Evolutionary conservation across 1,284 basidiomycete genomes (phyloP).

Genomic region (Rhodotorula sp.): DNA sequence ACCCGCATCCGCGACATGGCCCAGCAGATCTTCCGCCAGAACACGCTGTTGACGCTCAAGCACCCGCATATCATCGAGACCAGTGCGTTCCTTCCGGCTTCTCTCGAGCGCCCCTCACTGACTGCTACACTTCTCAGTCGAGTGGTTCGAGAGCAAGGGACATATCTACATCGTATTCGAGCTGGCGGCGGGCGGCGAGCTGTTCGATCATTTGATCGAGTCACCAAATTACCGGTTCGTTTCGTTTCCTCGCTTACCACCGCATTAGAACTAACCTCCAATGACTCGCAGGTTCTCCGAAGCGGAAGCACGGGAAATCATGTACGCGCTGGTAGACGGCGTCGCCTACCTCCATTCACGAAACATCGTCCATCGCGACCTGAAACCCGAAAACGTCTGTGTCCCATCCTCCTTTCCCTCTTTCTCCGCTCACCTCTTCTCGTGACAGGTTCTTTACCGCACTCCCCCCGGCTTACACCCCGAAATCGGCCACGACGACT

Average conservation of each 20-base stretch:
- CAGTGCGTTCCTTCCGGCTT: no score
- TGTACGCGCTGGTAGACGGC: slow-evolving; percentile 30
- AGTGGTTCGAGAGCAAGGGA: slow-evolving; percentile 47
- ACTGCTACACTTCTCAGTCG: slow-evolving; percentile 33
- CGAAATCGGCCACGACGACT: slow-evolving; percentile 35
- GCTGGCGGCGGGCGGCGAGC: slow-evolving; percentile 49
- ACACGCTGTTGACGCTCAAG: slow-evolving; percentile 26
- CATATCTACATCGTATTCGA: slow-evolving; percentile 51
- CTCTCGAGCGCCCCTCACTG: neutral
- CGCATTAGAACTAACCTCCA: no score
- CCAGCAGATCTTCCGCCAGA: slow-evolving; percentile 29
- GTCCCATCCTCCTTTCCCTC: neutral
- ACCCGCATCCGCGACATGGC: slow-evolving; percentile 17
- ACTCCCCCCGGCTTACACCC: slow-evolving; percentile 32
- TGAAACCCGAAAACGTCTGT: slow-evolving; percentile 40
- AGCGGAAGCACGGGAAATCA: slow-evolving; percentile 43
- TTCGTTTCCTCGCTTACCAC: no score
- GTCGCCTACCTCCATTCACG: slow-evolving; percentile 25
- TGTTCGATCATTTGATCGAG: slow-evolving; percentile 49
- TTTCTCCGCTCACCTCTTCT: neutral
- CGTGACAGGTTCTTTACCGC: slow-evolving; percentile 36
- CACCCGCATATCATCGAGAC: slow-evolving; percentile 26
- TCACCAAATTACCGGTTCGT: slow-evolving; percentile 20
- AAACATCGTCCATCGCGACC: slow-evolving; percentile 38
- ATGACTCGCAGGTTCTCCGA: slow-evolving; percentile 46